These are phyloP conservation scores for Chlamydomonas schloesseri DNA, from an alignment of 139 green algal species.

Conservation along the genomic window DNA sequence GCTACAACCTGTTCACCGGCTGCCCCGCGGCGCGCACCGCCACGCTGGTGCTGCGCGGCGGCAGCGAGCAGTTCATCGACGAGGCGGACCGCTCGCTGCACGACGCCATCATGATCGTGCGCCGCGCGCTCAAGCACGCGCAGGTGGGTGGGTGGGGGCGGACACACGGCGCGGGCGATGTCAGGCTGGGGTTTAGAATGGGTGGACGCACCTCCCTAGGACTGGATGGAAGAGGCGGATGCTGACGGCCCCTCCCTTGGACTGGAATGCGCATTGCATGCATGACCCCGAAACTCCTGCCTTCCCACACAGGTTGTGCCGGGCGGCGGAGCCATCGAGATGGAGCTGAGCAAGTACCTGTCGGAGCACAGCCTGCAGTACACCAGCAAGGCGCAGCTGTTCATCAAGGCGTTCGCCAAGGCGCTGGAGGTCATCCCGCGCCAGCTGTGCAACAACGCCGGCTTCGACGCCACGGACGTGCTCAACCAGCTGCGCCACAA, in stretches of 20 bases:
- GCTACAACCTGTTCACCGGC: conserved; percentile 98
- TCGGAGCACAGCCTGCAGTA: conserved; percentile 64
- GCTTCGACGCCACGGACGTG: conserved; percentile 98
- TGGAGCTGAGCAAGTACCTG: conserved; percentile 81
- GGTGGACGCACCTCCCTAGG: too few species aligned
- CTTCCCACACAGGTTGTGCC: conserved; percentile 82
- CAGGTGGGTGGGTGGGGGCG: conserved; percentile 40
- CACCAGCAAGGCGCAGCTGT: conserved; percentile 83
- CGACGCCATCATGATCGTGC: conserved; percentile 99
- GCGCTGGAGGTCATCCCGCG: conserved; percentile 95
- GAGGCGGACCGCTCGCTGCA: conserved; percentile 97
- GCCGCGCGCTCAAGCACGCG: conserved; percentile 75
- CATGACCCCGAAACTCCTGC: too few species aligned
- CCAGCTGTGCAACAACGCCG: conserved; percentile 97
- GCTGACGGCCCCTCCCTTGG: too few species aligned
- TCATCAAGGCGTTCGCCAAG: conserved; percentile 94
- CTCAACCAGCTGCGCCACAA: conserved; percentile 98
- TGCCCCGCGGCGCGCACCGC: conserved; percentile 90
- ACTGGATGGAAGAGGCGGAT: too few species aligned
- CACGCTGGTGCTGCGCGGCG: conserved; percentile 97
- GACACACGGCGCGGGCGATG: neutral
- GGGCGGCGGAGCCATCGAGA: conserved; percentile 97
- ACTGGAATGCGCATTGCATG: too few species aligned
- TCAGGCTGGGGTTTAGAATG: too few species aligned
- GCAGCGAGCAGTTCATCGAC: conserved; percentile 97